Conservation (phyloP, 1,284 basidiomycete species). For the Caloboletus firmus region DNA sequence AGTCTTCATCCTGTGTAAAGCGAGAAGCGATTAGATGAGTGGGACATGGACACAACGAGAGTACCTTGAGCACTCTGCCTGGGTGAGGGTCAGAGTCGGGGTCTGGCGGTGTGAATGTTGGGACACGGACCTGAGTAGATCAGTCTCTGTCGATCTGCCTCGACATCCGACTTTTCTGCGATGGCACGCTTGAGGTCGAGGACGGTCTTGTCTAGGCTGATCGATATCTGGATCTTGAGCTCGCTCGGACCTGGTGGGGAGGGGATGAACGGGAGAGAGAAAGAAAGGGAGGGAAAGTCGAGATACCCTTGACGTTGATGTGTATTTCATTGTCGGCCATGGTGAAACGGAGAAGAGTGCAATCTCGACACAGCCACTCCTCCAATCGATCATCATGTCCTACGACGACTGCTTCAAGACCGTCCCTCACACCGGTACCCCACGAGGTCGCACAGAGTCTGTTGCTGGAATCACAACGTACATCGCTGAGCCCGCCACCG, state of each 20-base stretch:
- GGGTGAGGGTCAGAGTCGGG: background rate
- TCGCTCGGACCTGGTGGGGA: slow-evolving; percentile 71
- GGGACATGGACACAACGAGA: background rate
- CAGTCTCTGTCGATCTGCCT: slow-evolving; percentile 78
- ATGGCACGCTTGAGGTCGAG: slow-evolving; percentile 85
- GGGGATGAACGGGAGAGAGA: background rate
- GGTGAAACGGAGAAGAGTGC: slow-evolving; percentile 23
- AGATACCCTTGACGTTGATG: slow-evolving; percentile 72
- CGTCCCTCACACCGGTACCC: slow-evolving; percentile 49
- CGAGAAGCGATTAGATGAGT: slow-evolving; percentile 12
- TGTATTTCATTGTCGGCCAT: slow-evolving; percentile 67
- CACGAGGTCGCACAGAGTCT: slow-evolving; percentile 35
- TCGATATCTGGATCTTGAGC: slow-evolving; percentile 84
- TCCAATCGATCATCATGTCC: slow-evolving; percentile 19
- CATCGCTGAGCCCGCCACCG: slow-evolving; percentile 42
- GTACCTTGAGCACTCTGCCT: slow-evolving; percentile 75
- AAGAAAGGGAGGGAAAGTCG: background rate
- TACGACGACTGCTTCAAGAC: slow-evolving; percentile 44
- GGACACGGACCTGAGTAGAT: slow-evolving; percentile 77
- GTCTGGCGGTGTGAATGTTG: background rate
- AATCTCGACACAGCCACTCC: slow-evolving; percentile 25
- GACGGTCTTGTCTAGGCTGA: slow-evolving; percentile 77
- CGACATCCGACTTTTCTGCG: slow-evolving; percentile 80
- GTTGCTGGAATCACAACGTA: slow-evolving; percentile 55
- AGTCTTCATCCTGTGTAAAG: slow-evolving; percentile 71